These are phyloP conservation scores for Geoglossum cookeanum DNA, from an alignment of 2,329 filamentous ascomycete genomes.

Conservation along the genomic window DNA sequence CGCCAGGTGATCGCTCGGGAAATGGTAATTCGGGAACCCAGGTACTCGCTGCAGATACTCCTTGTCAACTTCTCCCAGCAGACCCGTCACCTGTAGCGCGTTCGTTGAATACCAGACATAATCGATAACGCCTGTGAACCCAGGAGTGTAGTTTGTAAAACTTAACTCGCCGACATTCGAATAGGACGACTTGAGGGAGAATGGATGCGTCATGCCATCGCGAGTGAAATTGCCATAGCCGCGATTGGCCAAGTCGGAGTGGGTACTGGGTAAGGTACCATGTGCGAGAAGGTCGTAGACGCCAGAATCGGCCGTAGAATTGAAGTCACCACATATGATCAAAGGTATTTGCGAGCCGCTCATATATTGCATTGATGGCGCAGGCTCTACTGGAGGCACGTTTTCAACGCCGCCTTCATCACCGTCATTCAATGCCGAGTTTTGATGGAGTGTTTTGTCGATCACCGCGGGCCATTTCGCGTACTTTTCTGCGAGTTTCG, in stretches of 20 bases:
- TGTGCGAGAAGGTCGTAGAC: conserved; percentile 79
- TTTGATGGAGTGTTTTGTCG: conserved; percentile 46
- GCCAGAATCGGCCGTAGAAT: conserved; percentile 69
- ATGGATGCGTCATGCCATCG: conserved; percentile 84
- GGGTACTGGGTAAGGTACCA: conserved; percentile 58
- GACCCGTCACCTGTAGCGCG: conserved; percentile 60
- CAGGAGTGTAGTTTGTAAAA: conserved; percentile 93
- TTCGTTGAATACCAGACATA: conserved; percentile 98
- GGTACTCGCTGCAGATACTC: conserved; percentile 73
- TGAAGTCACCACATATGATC: conserved; percentile 88
- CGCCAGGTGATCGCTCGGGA: conserved; percentile 81
- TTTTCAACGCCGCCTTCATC: conserved; percentile 26
- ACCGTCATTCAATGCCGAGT: conserved; percentile 29
- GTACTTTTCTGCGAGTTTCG: conserved; percentile 71
- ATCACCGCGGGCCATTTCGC: conserved; percentile 59
- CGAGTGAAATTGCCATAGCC: conserved; percentile 88
- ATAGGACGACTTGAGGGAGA: conserved; percentile 84
- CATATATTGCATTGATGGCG: conserved; percentile 70
- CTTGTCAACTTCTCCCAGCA: conserved; percentile 73
- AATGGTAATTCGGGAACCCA: conserved; percentile 86
- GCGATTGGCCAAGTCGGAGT: conserved; percentile 59
- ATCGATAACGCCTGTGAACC: conserved; percentile 83
- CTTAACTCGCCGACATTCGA: conserved; percentile 64
- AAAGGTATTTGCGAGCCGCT: conserved; percentile 77
- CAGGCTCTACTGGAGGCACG: conserved; percentile 42